A percentile compares a stretch with the other conserved stretches of the same genome.
Evolutionary conservation across 305 asterid genomes (phyloP).

Genomic region (Monarda citriodora): DNA sequence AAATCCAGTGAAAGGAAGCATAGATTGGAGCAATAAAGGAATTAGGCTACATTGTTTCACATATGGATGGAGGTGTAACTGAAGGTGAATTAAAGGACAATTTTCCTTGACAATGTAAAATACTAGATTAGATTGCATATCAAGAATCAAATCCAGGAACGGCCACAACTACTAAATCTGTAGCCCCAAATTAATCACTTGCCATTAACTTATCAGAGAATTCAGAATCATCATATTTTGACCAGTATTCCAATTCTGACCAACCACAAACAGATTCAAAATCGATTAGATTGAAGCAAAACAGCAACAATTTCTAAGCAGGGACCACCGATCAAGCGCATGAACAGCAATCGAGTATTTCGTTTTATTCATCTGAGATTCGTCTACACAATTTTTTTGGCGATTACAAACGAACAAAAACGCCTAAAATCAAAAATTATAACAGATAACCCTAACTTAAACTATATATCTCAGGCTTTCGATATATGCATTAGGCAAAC

Average conservation of each 20-base stretch:
- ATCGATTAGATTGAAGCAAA: too few species aligned
- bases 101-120: too few species aligned
- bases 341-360: not conserved
- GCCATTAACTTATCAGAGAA: not conserved
- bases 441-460: slow-evolving; percentile 15
- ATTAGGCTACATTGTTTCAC: not conserved
- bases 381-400: slow-evolving; percentile 21
- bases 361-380: slow-evolving; percentile 26
- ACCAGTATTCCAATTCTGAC: not conserved
- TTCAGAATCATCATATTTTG: not conserved
- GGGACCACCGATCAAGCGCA: slow-evolving; percentile 1
- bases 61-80: too few species aligned
- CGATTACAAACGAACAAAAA: slow-evolving; percentile 25
- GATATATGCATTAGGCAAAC: slow-evolving; percentile 18
- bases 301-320: not conserved
- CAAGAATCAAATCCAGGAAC: slow-evolving; percentile 9
- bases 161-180: not conserved
- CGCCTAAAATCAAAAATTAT: slow-evolving; percentile 10
- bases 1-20: not conserved
- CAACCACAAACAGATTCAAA: not conserved
- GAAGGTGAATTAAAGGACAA: too few species aligned
- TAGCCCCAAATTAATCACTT: not conserved
- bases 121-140: too few species aligned
- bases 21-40: not conserved
- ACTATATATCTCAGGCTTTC: slow-evolving; percentile 7